A percentile compares a stretch with the other conserved stretches of the same genome.
Conservation (phyloP, 176 grass and related monocot species). For the Hsuehochloa calcarea region DNA sequence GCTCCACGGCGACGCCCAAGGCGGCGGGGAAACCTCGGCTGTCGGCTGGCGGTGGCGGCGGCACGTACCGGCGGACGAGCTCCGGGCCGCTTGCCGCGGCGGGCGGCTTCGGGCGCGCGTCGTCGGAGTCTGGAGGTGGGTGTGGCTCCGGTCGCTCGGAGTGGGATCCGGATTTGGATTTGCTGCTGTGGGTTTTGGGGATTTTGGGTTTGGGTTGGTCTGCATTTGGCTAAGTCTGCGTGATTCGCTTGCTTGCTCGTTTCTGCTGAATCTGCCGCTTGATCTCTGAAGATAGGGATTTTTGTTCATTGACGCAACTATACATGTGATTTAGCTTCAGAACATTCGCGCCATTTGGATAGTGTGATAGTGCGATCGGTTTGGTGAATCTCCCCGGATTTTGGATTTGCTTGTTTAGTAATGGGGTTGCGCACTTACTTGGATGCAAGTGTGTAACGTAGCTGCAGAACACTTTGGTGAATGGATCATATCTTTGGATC, state of each 20-base stretch:
- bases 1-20: constrained; percentile 65
- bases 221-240: constrained; percentile 13
- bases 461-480: background rate
- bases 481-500: background rate
- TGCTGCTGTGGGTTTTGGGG: background rate
- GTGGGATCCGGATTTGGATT: constrained; percentile 40
- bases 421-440: background rate
- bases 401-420: background rate
- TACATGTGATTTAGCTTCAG: background rate
- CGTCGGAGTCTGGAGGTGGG: constrained; percentile 72
- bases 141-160: background rate
- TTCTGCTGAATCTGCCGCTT: background rate
- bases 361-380: background rate
- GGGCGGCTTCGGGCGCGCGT: constrained; percentile 9
- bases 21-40: constrained; percentile 59
- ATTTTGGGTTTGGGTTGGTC: constrained; percentile 21
- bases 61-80: constrained; percentile 57
- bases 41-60: constrained; percentile 34
- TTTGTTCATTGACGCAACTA: background rate
- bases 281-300: background rate
- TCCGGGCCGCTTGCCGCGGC: constrained; percentile 54
- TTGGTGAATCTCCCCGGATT: background rate
- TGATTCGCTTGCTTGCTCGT: background rate
- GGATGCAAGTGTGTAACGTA: background rate
- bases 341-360: background rate